Evolutionary conservation across 345 rosid species (phyloP), one percentile per base, ranked within the genome.

Genomic region (Citrus maxima): DNA sequence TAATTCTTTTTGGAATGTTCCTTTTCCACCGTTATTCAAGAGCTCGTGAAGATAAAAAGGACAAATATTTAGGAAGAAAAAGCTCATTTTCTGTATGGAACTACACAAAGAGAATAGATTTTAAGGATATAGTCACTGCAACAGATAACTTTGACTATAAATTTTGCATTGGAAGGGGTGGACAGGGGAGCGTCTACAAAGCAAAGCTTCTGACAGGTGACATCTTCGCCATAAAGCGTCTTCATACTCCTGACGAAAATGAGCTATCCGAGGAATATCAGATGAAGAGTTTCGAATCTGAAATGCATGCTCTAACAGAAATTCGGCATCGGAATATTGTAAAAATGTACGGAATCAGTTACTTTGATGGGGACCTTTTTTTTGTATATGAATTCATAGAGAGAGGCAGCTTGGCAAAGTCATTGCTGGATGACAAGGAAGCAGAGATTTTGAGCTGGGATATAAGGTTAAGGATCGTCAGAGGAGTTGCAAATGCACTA

Each of bases 401-500:
- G 76, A 84, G 67, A 55, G 90, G 90, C 32, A 86, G 85, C 65
- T 72, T 88, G 78, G 80, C 69, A 38, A 84, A 76, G 70, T 71
- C 83, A 4, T 3, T 86, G 77, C 35, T 10, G 54, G 81, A 55
- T n/a, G 42, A 65, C 16, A 24, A 72, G 14, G 81, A 75, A 35
- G 85, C 86, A 67, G 74, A 72, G 81, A 54, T 58, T 25, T 32
- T 82, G 24, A 78, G 81, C 74, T 88, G 89, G 90, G 76, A 28
- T 12, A 66, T 66, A 51, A 82, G 89, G 85, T 54, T 88, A 58
- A 75, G 78, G 10, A 69, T 84, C 22, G 79, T 84, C 56, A 85
- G 67, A 81, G 86, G 90, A 66, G 83, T 86, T 56, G 86, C 89
- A 54, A 83, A 88, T 70, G 89, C 88, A 3, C 77, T 88, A 59